Percentiles rank a stretch among this genome's conserved stretches.
Evolutionary conservation across 257 asterid species (phyloP).

Genomic region (Scutellaria minor): DNA sequence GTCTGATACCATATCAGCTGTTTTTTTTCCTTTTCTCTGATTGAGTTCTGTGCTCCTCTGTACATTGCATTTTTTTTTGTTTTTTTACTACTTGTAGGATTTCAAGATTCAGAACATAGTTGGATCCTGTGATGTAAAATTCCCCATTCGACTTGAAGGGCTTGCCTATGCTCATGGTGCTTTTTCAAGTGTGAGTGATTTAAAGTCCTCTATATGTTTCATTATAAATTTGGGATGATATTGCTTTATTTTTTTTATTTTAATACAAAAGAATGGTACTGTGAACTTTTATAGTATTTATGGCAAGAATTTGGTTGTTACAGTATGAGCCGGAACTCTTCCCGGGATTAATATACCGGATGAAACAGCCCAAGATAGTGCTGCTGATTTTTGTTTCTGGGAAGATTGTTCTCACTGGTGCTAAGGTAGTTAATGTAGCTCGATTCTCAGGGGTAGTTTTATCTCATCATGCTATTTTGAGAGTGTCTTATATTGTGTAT

Average conservation of each 20-base stretch:
- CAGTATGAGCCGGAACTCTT: slow-evolving; percentile 96
- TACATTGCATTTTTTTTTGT: background rate
- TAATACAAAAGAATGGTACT: background rate
- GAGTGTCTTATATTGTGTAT: background rate
- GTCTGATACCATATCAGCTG: background rate
- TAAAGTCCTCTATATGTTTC: slow-evolving; percentile 1
- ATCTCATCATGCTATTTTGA: slow-evolving; percentile 1
- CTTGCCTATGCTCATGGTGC: slow-evolving; percentile 84
- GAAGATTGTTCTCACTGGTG: slow-evolving; percentile 93
- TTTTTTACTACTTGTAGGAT: slow-evolving; percentile 47
- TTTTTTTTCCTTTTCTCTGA: background rate
- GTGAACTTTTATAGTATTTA: slow-evolving; percentile 24
- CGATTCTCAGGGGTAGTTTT: background rate
- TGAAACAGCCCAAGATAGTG: slow-evolving; percentile 95
- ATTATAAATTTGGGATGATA: background rate
- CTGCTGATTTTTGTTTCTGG: slow-evolving; percentile 93
- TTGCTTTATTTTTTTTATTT: background rate
- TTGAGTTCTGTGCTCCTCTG: background rate
- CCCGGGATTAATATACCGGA: slow-evolving; percentile 90
- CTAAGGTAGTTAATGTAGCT: slow-evolving; percentile 57
- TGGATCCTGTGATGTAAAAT: slow-evolving; percentile 81
- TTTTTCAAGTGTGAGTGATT: slow-evolving; percentile 72
- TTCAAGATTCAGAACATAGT: slow-evolving; percentile 86
- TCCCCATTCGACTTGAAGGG: slow-evolving; percentile 82
- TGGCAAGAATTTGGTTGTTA: slow-evolving; percentile 35